Evolutionary conservation across 2,329 filamentous ascomycete species (phyloP).

Genomic region (Gnomoniopsis smithogilvyi): DNA sequence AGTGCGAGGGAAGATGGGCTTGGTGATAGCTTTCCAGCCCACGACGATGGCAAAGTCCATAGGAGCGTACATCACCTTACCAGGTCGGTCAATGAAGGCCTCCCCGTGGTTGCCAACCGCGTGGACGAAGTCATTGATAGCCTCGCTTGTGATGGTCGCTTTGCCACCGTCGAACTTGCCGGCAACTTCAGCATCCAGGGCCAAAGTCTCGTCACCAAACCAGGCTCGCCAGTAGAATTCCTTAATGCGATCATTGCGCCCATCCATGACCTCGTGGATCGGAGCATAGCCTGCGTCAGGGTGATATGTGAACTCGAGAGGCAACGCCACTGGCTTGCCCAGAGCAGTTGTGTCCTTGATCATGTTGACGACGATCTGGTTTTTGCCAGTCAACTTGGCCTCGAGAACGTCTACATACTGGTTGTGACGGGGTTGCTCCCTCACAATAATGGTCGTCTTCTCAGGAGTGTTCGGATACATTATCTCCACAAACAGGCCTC

Average conservation of each 20-base stretch:
- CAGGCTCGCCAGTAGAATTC: slow-evolving; percentile 98
- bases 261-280: slow-evolving; percentile 93
- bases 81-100: slow-evolving; percentile 92
- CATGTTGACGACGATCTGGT: slow-evolving; percentile 83
- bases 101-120: slow-evolving; percentile 97
- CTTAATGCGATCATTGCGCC: slow-evolving; percentile 96
- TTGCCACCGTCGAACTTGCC: slow-evolving; percentile 88
- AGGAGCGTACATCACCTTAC: slow-evolving; percentile 89
- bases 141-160: slow-evolving; percentile 82
- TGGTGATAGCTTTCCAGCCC: slow-evolving; percentile 98
- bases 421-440: slow-evolving; percentile 81
- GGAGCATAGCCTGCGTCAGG: slow-evolving; percentile 97
- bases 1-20: slow-evolving; percentile 95
- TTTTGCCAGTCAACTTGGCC: slow-evolving; percentile 69
- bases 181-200: slow-evolving; percentile 81
- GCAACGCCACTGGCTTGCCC: slow-evolving; percentile 75
- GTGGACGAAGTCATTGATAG: slow-evolving; percentile 98
- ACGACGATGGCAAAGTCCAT: slow-evolving; percentile 99
- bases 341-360: slow-evolving; percentile 90
- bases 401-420: slow-evolving; percentile 88
- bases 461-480: slow-evolving; percentile 73
- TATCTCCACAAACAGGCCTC: slow-evolving; percentile 88
- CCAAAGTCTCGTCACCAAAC: slow-evolving; percentile 84
- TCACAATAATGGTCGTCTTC: slow-evolving; percentile 82
- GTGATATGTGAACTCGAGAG: slow-evolving; percentile 87